phyloP scores from a whole-genome alignment of 805 yeast species.

The Candida maesae region DNA sequence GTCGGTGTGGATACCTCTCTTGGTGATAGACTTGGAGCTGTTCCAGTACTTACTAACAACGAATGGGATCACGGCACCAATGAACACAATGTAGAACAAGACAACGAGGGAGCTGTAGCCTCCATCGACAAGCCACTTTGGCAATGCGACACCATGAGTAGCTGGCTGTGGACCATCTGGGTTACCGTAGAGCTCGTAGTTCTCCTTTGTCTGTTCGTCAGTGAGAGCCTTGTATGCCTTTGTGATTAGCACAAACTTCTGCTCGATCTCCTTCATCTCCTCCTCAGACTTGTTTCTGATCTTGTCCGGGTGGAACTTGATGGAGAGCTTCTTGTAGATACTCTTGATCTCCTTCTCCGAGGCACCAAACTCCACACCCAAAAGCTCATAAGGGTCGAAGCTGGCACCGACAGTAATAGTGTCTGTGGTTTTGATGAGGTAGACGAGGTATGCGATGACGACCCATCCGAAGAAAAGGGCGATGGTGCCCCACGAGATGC shows the following conservation, averaged over 20 bases:
- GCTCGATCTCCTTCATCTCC: slow-evolving; percentile 60
- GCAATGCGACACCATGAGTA: slow-evolving; percentile 92
- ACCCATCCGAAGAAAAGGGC: slow-evolving; percentile 23
- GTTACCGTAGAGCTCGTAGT: slow-evolving; percentile 85
- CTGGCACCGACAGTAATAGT: slow-evolving; percentile 41
- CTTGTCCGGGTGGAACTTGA: slow-evolving; percentile 93
- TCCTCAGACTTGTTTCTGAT: slow-evolving; percentile 55
- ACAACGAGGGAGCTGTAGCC: slow-evolving; percentile 63
- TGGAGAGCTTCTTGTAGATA: slow-evolving; percentile 80
- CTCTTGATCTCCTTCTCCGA: slow-evolving; percentile 70
- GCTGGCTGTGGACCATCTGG: slow-evolving; percentile 97
- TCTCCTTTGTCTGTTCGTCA: slow-evolving; percentile 79
- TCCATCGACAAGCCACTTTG: slow-evolving; percentile 85
- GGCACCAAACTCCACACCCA: slow-evolving; percentile 68
- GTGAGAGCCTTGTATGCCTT: slow-evolving; percentile 95
- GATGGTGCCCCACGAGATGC: slow-evolving; percentile 14
- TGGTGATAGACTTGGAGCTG: slow-evolving; percentile 73
- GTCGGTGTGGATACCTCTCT: slow-evolving; percentile 73
- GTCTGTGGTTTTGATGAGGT: slow-evolving; percentile 29
- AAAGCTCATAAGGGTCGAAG: slow-evolving; percentile 89
- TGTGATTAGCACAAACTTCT: slow-evolving; percentile 72
- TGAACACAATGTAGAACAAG: slow-evolving; percentile 60
- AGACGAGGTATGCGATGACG: slow-evolving; percentile 39
- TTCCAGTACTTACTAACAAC: slow-evolving; percentile 91
- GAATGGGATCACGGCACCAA: slow-evolving; percentile 76